Percentiles rank a stretch among this genome's conserved stretches.
phyloP scores from a whole-genome alignment of 163 green algal genomes.

The Botryococcus braunii region DNA sequence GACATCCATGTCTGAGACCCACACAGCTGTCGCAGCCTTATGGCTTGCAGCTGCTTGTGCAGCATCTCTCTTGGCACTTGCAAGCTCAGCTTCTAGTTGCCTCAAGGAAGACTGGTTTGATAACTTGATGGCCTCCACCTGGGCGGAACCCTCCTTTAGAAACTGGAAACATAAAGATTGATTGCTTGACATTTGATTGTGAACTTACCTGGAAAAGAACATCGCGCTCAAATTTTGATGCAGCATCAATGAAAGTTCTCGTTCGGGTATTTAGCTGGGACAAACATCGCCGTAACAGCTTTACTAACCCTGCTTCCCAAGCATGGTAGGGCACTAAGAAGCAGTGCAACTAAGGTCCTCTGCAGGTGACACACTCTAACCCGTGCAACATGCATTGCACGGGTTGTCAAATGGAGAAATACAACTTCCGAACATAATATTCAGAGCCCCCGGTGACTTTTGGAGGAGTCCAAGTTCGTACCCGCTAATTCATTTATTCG shows the following conservation, averaged over 20 bases:
- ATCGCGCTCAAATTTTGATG: conserved; percentile 50
- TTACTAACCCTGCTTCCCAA: conserved; percentile 62
- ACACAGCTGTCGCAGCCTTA: conserved; percentile 43
- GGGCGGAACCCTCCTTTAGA: no score
- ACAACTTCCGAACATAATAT: neutral
- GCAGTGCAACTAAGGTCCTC: neutral
- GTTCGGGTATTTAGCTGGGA: conserved; percentile 47
- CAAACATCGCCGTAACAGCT: conserved; percentile 57
- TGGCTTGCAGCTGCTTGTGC: conserved; percentile 42
- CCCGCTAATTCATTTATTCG: conserved; percentile 74
- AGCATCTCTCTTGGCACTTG: conserved; percentile 34
- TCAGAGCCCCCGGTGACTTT: neutral
- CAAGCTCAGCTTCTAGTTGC: conserved; percentile 55
- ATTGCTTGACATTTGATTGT: neutral
- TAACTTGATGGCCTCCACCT: conserved; percentile 57
- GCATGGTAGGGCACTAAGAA: neutral
- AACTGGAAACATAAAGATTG: conserved; percentile 1
- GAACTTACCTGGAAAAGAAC: conserved; percentile 40
- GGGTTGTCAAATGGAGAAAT: neutral
- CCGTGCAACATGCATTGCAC: neutral
- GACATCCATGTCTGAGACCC: conserved; percentile 43
- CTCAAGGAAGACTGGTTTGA: conserved; percentile 35
- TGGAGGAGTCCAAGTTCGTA: conserved; percentile 3
- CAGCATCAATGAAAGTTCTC: conserved; percentile 46
- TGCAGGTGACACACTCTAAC: neutral